Percentiles rank a stretch among this genome's conserved stretches.
phyloP scores from a whole-genome alignment of 495 filamentous ascomycete species.

The Amniculicola lignicola region DNA sequence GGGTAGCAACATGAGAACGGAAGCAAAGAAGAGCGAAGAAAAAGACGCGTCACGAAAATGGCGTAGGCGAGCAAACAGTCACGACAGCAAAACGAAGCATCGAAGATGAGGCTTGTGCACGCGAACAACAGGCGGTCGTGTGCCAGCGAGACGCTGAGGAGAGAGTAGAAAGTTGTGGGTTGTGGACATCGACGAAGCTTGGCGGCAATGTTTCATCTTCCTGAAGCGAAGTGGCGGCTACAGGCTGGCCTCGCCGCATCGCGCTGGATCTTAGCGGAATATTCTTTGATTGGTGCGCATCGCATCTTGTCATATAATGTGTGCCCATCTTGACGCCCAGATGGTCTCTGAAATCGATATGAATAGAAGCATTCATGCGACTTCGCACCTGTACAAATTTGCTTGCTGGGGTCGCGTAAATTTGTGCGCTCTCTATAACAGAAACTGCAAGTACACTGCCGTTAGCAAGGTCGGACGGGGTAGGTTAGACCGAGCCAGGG shows the following conservation, averaged over 20 bases:
- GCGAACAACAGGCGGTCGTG: conserved; percentile 25
- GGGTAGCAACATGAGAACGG: background rate
- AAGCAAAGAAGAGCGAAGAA: background rate
- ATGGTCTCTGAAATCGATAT: background rate
- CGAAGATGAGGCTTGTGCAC: conserved; percentile 13
- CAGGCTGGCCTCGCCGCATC: background rate
- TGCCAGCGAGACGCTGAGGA: conserved; percentile 19
- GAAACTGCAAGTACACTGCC: too few relatives aligned
- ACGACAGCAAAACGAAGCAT: conserved; percentile 2
- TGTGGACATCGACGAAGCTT: conserved; percentile 11
- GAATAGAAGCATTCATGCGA: background rate
- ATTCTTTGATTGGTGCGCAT: background rate
- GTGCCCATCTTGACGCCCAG: conserved; percentile 1
- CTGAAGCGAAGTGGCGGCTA: background rate
- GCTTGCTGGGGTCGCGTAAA: too few relatives aligned
- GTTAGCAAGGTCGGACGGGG: too few relatives aligned
- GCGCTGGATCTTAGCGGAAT: background rate
- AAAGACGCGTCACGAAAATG: conserved; percentile 26
- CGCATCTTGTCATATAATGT: background rate
- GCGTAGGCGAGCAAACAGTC: conserved; percentile 11
- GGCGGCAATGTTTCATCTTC: conserved; percentile 2
- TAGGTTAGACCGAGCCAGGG: too few relatives aligned
- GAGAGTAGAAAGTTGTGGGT: conserved; percentile 7
- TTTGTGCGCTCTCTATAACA: too few relatives aligned
- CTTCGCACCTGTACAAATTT: background rate